These are phyloP conservation scores for Quercus phellos DNA, from an alignment of 331 rosid genomes.

Conservation along the genomic window DNA sequence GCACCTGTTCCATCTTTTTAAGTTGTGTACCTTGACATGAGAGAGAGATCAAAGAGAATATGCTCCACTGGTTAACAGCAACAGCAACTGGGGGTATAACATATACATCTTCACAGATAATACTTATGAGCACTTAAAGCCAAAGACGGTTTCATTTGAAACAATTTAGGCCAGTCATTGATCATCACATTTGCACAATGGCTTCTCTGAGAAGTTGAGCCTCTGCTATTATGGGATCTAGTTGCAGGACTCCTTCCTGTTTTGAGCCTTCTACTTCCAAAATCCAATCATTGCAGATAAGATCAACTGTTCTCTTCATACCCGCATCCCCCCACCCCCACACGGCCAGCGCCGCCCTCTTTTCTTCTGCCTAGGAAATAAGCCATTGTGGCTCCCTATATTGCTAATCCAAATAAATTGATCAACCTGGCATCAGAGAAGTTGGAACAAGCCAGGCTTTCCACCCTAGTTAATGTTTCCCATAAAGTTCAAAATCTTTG, in stretches of 20 bases:
- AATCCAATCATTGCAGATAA: too few species aligned
- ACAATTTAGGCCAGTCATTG: too few species aligned
- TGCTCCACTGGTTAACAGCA: not conserved
- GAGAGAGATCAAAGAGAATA: not conserved
- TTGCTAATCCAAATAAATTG: not conserved
- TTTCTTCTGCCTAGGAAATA: not conserved
- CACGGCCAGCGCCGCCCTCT: accelerated
- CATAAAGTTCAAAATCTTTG: not conserved
- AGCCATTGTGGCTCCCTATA: not conserved
- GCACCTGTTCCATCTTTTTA: not conserved
- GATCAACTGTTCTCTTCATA: too few species aligned
- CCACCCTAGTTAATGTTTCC: not conserved
- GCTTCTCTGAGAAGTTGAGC: too few species aligned
- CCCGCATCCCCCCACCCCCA: not conserved
- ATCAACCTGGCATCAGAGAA: not conserved
- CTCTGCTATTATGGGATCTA: too few species aligned
- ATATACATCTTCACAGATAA: not conserved
- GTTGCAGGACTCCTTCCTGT: too few species aligned
- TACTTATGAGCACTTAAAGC: not conserved
- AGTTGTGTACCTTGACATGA: not conserved
- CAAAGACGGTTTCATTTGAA: not conserved
- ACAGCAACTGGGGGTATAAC: not conserved
- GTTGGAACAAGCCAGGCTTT: not conserved
- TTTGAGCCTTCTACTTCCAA: too few species aligned
- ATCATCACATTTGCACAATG: too few species aligned